A percentile compares a stretch with the other conserved stretches of the same genome.
phyloP scores from a whole-genome alignment of 176 grass and related monocot species.

The Ensete glaucum region DNA sequence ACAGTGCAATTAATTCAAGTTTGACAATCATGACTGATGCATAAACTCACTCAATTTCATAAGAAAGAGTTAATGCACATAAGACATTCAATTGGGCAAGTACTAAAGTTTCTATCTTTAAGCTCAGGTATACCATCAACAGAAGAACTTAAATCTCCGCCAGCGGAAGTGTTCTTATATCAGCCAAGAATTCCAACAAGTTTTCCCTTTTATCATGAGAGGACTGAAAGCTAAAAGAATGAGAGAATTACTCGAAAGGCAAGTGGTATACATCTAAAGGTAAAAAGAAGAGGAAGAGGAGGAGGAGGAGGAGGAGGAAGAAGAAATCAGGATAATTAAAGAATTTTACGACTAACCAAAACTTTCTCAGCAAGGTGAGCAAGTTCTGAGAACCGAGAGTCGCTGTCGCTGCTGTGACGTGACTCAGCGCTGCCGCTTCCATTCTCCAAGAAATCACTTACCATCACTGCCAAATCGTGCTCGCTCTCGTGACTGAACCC shows the following conservation, averaged over 20 bases:
- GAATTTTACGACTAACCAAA: conserved; percentile 22
- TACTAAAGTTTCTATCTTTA: no score
- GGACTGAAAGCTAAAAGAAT: neutral
- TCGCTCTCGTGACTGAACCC: conserved; percentile 76
- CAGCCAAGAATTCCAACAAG: no score
- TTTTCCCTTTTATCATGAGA: no score
- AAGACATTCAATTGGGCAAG: no score
- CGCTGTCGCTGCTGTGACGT: conserved; percentile 68
- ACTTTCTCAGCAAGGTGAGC: conserved; percentile 68
- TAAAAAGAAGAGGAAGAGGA: conserved; percentile 1
- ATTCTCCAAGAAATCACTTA: conserved; percentile 84
- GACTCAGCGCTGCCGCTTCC: conserved; percentile 51
- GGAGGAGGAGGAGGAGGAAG: neutral
- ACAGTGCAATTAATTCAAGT: no score
- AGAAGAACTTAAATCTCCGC: no score
- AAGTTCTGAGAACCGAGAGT: conserved; percentile 59
- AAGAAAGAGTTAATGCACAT: no score
- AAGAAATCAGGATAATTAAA: neutral
- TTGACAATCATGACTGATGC: no score
- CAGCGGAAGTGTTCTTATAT: no score
- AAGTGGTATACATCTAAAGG: neutral
- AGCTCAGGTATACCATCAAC: no score
- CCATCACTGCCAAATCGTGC: conserved; percentile 67
- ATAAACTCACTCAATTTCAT: no score
- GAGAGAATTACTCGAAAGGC: neutral